Percentiles rank a stretch among this genome's conserved stretches.
Evolutionary conservation across 2,329 filamentous ascomycete species (phyloP).

Genomic region (Nemania sp.): DNA sequence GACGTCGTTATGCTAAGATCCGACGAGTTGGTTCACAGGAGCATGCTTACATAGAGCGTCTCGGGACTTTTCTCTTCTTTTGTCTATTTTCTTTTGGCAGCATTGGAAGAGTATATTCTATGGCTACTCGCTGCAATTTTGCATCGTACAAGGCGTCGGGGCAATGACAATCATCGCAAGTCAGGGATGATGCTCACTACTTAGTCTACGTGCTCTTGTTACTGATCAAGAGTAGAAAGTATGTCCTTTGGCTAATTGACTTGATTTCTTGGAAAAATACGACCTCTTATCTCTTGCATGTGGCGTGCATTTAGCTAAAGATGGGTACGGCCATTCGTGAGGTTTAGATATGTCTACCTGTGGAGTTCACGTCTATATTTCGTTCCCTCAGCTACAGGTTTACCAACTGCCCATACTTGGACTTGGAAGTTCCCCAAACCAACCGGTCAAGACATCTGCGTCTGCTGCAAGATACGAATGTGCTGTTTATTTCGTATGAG

Average conservation of each 20-base stretch:
- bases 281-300: too few species aligned
- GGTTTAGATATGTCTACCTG: background rate
- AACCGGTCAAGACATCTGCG: too few species aligned
- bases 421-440: too few species aligned
- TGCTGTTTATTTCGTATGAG: too few species aligned
- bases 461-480: too few species aligned
- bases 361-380: too few species aligned
- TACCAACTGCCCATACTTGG: too few species aligned
- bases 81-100: background rate
- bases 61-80: background rate
- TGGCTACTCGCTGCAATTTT: background rate
- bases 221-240: background rate
- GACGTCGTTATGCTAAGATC: background rate
- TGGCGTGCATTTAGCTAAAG: background rate
- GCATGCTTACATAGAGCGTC: background rate
- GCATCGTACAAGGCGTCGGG: conserved; percentile 18
- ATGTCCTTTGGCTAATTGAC: background rate
- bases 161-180: background rate
- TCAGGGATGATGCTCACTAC: conserved; percentile 7
- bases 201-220: background rate
- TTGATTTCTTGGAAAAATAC: background rate
- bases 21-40: background rate
- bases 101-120: background rate
- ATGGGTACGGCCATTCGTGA: background rate
- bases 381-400: too few species aligned